Percentiles rank a stretch among this genome's conserved stretches.
Evolutionary conservation across 169 alveolate species (phyloP).

Genomic region (Plasmodium cynomolgi): DNA sequence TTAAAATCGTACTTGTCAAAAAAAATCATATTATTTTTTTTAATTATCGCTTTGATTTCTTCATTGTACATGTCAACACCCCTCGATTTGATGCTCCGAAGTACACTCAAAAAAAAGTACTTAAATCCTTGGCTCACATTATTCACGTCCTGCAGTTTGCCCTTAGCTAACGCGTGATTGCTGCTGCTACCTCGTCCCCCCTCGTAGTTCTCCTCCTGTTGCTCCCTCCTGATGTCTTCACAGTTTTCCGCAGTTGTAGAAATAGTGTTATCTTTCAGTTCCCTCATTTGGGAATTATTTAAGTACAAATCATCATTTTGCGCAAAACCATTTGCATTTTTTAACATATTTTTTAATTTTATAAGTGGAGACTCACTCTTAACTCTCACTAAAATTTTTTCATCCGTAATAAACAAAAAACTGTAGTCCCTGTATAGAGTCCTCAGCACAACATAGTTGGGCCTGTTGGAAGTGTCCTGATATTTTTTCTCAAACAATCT

Average conservation of each 20-base stretch:
- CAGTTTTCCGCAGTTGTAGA: neutral
- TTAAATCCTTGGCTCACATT: conserved; percentile 9
- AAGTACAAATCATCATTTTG: neutral
- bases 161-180: neutral
- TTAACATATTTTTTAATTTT: conserved; percentile 18
- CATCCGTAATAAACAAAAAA: conserved; percentile 44
- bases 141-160: neutral
- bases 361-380: neutral
- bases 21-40: conserved; percentile 31
- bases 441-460: conserved; percentile 38
- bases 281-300: neutral
- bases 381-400: conserved; percentile 3
- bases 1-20: conserved; percentile 39
- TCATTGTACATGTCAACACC: conserved; percentile 3
- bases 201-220: neutral
- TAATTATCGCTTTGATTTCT: conserved; percentile 11
- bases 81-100: neutral
- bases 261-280: neutral
- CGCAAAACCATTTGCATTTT: neutral
- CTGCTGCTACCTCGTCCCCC: neutral
- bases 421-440: conserved; percentile 36
- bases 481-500: conserved; percentile 16
- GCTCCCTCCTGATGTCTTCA: neutral
- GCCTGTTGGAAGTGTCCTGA: conserved; percentile 16
- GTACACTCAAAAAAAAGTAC: conserved; percentile 3